Conservation (phyloP, 345 rosid genomes). For the Carallia brachiata region DNA sequence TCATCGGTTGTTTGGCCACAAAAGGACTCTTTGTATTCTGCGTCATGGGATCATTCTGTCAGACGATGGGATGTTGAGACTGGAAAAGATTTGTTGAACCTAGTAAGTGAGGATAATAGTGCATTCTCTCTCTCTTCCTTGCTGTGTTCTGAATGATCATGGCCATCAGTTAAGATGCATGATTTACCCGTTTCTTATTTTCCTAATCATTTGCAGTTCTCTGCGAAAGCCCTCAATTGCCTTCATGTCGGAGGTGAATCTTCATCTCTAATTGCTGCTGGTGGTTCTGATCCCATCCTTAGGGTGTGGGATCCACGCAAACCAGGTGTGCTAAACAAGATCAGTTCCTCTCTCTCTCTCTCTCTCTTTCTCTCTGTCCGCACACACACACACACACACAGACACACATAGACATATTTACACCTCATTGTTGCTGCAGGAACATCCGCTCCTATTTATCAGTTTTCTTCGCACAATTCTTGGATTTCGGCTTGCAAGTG, state of each 20-base stretch:
- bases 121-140: slow-evolving; percentile 1
- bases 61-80: slow-evolving; percentile 86
- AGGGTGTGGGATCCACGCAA: slow-evolving; percentile 98
- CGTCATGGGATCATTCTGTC: slow-evolving; percentile 95
- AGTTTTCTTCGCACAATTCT: slow-evolving; percentile 77
- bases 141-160: background rate
- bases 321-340: slow-evolving; percentile 56
- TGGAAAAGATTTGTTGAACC: slow-evolving; percentile 65
- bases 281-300: slow-evolving; percentile 85
- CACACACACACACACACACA: background rate
- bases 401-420: no score
- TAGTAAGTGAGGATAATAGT: slow-evolving; percentile 42
- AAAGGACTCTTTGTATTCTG: slow-evolving; percentile 61
- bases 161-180: background rate
- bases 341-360: background rate
- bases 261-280: slow-evolving; percentile 82
- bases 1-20: slow-evolving; percentile 89
- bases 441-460: slow-evolving; percentile 82
- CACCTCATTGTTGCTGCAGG: slow-evolving; percentile 41
- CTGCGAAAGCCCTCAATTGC: slow-evolving; percentile 78
- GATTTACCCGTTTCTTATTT: slow-evolving; percentile 7
- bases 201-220: slow-evolving; percentile 47
- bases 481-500: slow-evolving; percentile 98
- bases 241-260: slow-evolving; percentile 93
- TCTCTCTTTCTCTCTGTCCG: background rate